Evolutionary conservation across 257 asterid genomes (phyloP), one percentile per base, ranked within the genome.

Genomic region (Orobanche coerulescens): DNA sequence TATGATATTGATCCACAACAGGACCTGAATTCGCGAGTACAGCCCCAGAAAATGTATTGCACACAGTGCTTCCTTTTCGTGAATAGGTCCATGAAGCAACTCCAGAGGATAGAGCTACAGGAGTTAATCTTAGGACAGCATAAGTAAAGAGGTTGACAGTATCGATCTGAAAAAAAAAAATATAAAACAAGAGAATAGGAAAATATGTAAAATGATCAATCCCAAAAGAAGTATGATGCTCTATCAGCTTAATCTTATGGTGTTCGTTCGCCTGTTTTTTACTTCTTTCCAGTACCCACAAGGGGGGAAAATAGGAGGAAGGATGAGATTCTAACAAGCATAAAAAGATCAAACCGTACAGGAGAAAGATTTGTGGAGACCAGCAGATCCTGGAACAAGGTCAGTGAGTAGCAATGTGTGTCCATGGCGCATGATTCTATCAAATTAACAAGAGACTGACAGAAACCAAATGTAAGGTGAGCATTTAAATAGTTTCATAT

Each of bases 341-440:
- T 63, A 55, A 60, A 55, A 60, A 69, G 58, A 75, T 43, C 46
- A 66, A 81, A 73, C 77, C 91, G 40, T 90, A 88, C 98, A 62
- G 94, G 94, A 78, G 97, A 82, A 43, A 93, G 90, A 64, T 83
- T 78, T 46, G 99, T 81, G 37, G 99, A 84, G 72, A 93, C 97
- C 58, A 93, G 81, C 62, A 93, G 83, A 77, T 93, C 97, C 84
- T 93, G 97, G 77, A 81, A 93, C 95, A 89, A 77, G 80, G 83
- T 75, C 70, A 93, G 60, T 22, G 99, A 86, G 84, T 76, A 71
- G 79, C 94, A 84, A 22, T 58, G 79, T 13, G 80, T 30, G 78
- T 74, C 78, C 72, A 84, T 94, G 15, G 74, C 76, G 75, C 91
- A 81, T 61, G 95, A 84, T 76, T 89, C 97, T 69, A 93, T 66